phyloP scores from a whole-genome alignment of 1,139 yeast genomes.

The Debaryomyces robertsiae region DNA sequence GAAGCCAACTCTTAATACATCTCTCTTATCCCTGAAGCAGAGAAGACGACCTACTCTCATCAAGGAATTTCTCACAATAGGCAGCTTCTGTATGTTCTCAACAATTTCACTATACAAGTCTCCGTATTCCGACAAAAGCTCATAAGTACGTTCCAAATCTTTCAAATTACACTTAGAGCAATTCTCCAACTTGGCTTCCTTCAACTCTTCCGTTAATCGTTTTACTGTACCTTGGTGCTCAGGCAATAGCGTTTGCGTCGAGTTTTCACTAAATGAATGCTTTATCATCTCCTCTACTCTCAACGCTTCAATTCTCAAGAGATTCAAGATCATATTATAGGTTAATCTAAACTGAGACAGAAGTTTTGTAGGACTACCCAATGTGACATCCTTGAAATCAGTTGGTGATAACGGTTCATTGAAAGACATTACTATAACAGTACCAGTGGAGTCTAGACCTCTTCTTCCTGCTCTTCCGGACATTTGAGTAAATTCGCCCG shows the following conservation, averaged over 20 bases:
- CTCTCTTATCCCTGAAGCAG: slow-evolving; percentile 53
- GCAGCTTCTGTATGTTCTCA: slow-evolving; percentile 47
- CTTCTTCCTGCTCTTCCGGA: slow-evolving; percentile 99
- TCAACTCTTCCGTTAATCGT: slow-evolving; percentile 51
- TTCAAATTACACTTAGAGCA: slow-evolving; percentile 38
- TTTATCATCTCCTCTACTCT: slow-evolving; percentile 97
- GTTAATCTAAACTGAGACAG: slow-evolving; percentile 92
- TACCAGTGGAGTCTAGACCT: slow-evolving; percentile 91
- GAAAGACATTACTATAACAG: slow-evolving; percentile 92
- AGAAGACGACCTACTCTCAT: slow-evolving; percentile 62
- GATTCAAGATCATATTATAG: slow-evolving; percentile 90
- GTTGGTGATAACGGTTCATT: slow-evolving; percentile 64
- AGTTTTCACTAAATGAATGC: slow-evolving; percentile 90
- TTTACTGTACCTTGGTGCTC: slow-evolving; percentile 75
- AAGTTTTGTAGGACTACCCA: slow-evolving; percentile 88
- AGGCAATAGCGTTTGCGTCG: slow-evolving; percentile 82
- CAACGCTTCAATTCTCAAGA: slow-evolving; percentile 89
- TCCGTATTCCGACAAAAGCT: slow-evolving; percentile 48
- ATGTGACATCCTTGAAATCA: slow-evolving; percentile 73
- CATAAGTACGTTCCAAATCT: slow-evolving; percentile 49
- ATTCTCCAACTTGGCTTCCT: slow-evolving; percentile 38
- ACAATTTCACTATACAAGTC: slow-evolving; percentile 47
- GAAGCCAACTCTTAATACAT: slow-evolving; percentile 54
- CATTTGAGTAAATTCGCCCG: slow-evolving; percentile 99
- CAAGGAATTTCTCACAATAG: slow-evolving; percentile 46